Percentiles rank a stretch among this genome's conserved stretches.
Conservation (phyloP, 805 yeast genomes). For the Lipomyces oligophaga region DNA sequence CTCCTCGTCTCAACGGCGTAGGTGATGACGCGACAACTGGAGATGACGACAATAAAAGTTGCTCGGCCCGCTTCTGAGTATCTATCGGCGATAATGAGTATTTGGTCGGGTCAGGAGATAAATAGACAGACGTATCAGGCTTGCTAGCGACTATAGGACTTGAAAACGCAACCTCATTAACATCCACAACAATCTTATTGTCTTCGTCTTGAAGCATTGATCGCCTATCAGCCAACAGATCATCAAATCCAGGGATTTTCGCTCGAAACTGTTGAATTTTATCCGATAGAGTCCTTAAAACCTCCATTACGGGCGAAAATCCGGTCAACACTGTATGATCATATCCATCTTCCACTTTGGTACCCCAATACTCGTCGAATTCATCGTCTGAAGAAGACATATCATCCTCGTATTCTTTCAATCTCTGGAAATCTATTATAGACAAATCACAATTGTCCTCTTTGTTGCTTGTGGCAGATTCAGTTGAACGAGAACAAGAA, state of each 20-base stretch:
- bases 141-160: too few relatives aligned
- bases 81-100: slow-evolving; percentile 15
- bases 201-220: slow-evolving; percentile 16
- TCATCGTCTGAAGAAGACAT: slow-evolving; percentile 18
- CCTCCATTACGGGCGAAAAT: slow-evolving; percentile 21
- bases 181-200: slow-evolving; percentile 6
- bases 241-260: slow-evolving; percentile 20
- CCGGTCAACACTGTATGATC: slow-evolving; percentile 5
- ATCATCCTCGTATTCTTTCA: slow-evolving; percentile 13
- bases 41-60: slow-evolving; percentile 10
- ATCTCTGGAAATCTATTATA: background rate
- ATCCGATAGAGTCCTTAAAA: slow-evolving; percentile 3
- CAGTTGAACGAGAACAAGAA: slow-evolving; percentile 1
- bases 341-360: slow-evolving; percentile 6
- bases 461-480: too few relatives aligned
- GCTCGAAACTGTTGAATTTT: slow-evolving; percentile 17
- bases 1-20: slow-evolving; percentile 1
- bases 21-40: slow-evolving; percentile 4
- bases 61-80: slow-evolving; percentile 21
- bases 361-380: slow-evolving; percentile 26
- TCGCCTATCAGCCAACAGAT: slow-evolving; percentile 18
- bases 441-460: background rate
- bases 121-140: background rate
- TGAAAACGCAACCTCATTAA: slow-evolving; percentile 13
- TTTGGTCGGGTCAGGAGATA: background rate